These are phyloP conservation scores for Mesembryanthemum crystallinum DNA, from an alignment of 148 eudicot species.

Conservation along the genomic window DNA sequence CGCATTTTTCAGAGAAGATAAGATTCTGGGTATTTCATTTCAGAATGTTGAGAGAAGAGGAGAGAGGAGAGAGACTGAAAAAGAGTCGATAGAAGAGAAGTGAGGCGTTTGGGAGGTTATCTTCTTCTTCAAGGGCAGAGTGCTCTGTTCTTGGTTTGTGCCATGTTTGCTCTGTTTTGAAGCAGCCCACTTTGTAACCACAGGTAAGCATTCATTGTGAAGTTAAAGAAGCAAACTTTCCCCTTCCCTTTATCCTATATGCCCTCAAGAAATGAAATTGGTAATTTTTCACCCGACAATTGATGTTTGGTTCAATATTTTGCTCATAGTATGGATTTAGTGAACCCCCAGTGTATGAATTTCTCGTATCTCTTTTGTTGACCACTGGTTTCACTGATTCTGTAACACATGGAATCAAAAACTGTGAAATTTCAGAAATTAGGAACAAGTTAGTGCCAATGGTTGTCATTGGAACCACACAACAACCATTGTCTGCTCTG, in stretches of 20 bases:
- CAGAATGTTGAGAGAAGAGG: neutral
- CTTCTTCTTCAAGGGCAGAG: neutral
- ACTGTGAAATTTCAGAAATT: too few species aligned
- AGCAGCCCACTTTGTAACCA: constrained; percentile 4
- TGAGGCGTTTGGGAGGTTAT: neutral
- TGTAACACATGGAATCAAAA: too few species aligned
- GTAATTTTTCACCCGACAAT: neutral
- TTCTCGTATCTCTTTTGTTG: too few species aligned
- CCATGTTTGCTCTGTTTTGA: constrained; percentile 22
- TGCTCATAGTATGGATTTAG: too few species aligned
- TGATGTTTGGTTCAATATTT: too few species aligned
- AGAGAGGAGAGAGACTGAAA: neutral
- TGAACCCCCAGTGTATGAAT: too few species aligned
- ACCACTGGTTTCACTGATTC: too few species aligned
- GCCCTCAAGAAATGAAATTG: constrained; percentile 1
- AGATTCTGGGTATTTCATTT: constrained; percentile 7
- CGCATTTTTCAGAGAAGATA: constrained; percentile 11
- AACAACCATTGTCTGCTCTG: too few species aligned
- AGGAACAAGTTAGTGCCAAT: too few species aligned
- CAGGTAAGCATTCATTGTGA: constrained; percentile 11
- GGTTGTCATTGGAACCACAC: too few species aligned
- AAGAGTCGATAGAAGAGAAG: too few species aligned
- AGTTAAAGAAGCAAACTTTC: neutral
- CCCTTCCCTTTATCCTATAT: neutral
- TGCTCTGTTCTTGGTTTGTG: constrained; percentile 17